A percentile compares a stretch with the other conserved stretches of the same genome.
Evolutionary conservation across 2,329 filamentous ascomycete species (phyloP).

Genomic region (Ophiobolus disseminans): DNA sequence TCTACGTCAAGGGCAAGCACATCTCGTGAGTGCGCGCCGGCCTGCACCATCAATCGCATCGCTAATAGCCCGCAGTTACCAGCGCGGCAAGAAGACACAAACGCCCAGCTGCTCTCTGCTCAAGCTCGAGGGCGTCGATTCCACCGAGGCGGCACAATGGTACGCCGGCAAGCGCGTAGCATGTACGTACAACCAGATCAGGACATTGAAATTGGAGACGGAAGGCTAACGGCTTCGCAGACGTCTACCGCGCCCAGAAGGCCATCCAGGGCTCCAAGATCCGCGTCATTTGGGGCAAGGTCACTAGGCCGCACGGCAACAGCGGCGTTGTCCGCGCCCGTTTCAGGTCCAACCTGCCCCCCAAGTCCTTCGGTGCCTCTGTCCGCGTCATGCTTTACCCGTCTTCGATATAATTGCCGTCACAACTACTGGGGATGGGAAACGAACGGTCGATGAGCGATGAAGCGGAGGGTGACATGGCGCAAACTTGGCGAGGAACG

Average conservation of each 20-base stretch:
- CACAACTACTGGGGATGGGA: conserved; percentile 34
- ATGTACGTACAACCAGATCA: conserved; percentile 53
- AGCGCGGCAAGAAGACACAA: conserved; percentile 84
- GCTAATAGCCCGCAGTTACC: conserved; percentile 64
- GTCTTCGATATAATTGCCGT: conserved; percentile 82
- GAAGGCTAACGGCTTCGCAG: conserved; percentile 23
- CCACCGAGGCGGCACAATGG: conserved; percentile 85
- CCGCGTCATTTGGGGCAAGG: conserved; percentile 94
- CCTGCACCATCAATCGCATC: conserved; percentile 52
- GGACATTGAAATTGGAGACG: conserved; percentile 2
- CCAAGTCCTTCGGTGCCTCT: conserved; percentile 86
- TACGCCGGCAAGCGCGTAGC: conserved; percentile 99
- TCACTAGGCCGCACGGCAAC: conserved; percentile 96
- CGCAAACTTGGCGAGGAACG: conserved; percentile 38
- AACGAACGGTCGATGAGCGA: conserved; percentile 33
- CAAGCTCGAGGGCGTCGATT: conserved; percentile 98
- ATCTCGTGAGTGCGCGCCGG: conserved; percentile 79
- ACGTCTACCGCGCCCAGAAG: conserved; percentile 95
- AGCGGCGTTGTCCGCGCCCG: conserved; percentile 97
- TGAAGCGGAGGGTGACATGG: conserved; percentile 35
- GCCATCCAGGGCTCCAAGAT: conserved; percentile 98
- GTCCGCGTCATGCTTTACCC: conserved; percentile 98
- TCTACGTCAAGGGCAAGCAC: conserved; percentile 78
- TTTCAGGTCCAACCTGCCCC: conserved; percentile 94
- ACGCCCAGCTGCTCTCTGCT: conserved; percentile 90